Evolutionary conservation across 805 yeast genomes (phyloP).

Genomic region (Millerozyma acaciae): DNA sequence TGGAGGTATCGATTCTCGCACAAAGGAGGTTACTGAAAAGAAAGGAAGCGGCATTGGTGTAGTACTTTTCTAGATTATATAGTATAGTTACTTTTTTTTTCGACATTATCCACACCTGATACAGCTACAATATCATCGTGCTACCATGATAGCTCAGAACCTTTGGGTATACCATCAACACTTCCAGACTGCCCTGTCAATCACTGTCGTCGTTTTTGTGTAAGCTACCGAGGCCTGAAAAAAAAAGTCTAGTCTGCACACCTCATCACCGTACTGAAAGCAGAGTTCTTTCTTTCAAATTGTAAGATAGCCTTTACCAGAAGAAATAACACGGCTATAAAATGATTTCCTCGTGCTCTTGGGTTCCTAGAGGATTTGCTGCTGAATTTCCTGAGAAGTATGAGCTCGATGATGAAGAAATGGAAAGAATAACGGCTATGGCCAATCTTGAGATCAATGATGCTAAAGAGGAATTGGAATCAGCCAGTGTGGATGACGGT

Average conservation of each 20-base stretch:
- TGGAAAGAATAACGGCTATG: slow-evolving; percentile 83
- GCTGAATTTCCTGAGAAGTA: slow-evolving; percentile 88
- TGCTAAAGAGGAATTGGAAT: slow-evolving; percentile 61
- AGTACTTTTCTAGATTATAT: slow-evolving; percentile 59
- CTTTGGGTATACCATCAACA: too few relatives aligned
- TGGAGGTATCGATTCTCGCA: slow-evolving; percentile 69
- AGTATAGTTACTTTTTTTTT: background rate
- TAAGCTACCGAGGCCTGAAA: too few relatives aligned
- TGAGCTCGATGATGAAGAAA: slow-evolving; percentile 85
- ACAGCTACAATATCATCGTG: too few relatives aligned
- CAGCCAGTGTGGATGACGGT: too few relatives aligned
- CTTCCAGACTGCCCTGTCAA: too few relatives aligned
- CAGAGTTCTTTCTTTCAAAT: background rate
- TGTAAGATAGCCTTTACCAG: too few relatives aligned
- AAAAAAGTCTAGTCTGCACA: background rate
- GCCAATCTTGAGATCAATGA: slow-evolving; percentile 80
- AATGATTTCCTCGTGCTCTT: slow-evolving; percentile 87
- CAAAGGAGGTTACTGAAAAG: slow-evolving; percentile 49
- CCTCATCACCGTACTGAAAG: too few relatives aligned
- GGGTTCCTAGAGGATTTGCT: slow-evolving; percentile 97
- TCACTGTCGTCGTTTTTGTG: too few relatives aligned
- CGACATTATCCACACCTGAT: too few relatives aligned
- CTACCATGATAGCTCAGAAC: too few relatives aligned
- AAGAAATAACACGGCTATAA: too few relatives aligned
- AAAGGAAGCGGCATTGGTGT: slow-evolving; percentile 83